Conservation (phyloP, 2,329 filamentous ascomycete species). For the Fusarium brachygibbosum region DNA sequence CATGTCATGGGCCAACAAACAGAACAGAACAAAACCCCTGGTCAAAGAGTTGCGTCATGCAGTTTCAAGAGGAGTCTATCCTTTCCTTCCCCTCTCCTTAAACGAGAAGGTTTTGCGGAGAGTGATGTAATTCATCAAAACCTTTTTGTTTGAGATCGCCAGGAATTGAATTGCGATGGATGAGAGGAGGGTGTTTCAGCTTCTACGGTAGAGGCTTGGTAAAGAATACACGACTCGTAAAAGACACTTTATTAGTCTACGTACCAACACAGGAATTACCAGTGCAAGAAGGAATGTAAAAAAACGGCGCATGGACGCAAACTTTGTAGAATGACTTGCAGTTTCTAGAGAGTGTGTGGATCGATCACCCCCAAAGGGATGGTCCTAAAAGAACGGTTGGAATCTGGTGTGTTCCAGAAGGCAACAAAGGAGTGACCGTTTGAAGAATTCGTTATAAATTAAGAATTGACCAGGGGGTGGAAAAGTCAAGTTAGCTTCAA, state of each 20-base stretch:
- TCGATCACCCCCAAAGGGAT: not conserved
- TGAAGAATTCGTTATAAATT: not conserved
- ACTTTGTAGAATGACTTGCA: slow-evolving; percentile 37
- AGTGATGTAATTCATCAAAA: slow-evolving; percentile 28
- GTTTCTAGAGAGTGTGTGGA: not conserved
- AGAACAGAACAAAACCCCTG: slow-evolving; percentile 29
- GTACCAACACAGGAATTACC: not conserved
- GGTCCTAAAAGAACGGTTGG: slow-evolving; percentile 21
- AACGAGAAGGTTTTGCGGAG: slow-evolving; percentile 1
- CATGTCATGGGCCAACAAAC: slow-evolving; percentile 30
- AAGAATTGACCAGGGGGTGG: not conserved
- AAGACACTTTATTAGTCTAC: not conserved
- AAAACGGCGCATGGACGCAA: slow-evolving; percentile 18
- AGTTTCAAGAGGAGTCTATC: slow-evolving; percentile 17
- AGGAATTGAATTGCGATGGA: slow-evolving; percentile 11
- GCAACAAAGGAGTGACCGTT: slow-evolving; percentile 1
- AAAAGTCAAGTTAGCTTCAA: not conserved
- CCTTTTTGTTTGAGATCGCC: not conserved
- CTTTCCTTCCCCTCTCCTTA: not conserved
- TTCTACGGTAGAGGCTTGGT: not conserved
- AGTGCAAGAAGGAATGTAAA: not conserved
- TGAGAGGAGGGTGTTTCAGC: slow-evolving; percentile 30
- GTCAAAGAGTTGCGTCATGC: slow-evolving; percentile 42
- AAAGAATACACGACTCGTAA: slow-evolving; percentile 16
- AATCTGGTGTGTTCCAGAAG: slow-evolving; percentile 34